phyloP scores from a whole-genome alignment of 2,329 filamentous ascomycete genomes.

The Apiospora aurea region DNA sequence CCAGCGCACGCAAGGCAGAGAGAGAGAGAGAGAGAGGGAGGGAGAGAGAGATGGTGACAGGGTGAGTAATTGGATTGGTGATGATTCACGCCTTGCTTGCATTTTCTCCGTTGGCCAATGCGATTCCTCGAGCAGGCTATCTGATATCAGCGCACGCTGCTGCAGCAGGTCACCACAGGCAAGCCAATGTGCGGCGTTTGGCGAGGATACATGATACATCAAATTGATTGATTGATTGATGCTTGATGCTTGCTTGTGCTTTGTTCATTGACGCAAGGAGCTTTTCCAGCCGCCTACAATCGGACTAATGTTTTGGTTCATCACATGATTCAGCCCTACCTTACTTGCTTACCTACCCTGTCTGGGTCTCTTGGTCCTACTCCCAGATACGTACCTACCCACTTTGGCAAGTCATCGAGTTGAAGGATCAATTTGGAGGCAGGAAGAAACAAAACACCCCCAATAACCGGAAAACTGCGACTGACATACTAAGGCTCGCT shows the following conservation, averaged over 20 bases:
- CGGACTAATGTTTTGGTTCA: neutral
- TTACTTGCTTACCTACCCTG: neutral
- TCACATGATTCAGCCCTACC: slow-evolving; percentile 40
- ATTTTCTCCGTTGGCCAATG: neutral
- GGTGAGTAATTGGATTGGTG: neutral
- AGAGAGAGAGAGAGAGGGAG: slow-evolving; percentile 18
- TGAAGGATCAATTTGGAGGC: neutral
- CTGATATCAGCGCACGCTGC: neutral
- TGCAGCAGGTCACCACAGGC: neutral
- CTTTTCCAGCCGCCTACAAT: too few relatives aligned
- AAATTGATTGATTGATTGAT: neutral
- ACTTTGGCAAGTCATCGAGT: neutral
- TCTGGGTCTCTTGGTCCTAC: neutral
- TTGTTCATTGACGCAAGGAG: too few relatives aligned
- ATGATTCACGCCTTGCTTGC: neutral
- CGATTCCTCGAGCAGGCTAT: neutral
- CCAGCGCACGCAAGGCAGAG: slow-evolving; percentile 24
- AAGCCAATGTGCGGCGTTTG: neutral
- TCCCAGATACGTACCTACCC: neutral
- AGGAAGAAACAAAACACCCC: neutral
- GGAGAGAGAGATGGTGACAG: slow-evolving; percentile 3
- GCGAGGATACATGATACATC: neutral
- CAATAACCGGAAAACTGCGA: neutral
- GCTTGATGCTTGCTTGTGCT: too few relatives aligned
- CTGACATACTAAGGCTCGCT: neutral